Percentiles rank a stretch among this genome's conserved stretches.
Evolutionary conservation across 331 rosid species (phyloP).

Genomic region (Rhamnella rubrinervis): DNA sequence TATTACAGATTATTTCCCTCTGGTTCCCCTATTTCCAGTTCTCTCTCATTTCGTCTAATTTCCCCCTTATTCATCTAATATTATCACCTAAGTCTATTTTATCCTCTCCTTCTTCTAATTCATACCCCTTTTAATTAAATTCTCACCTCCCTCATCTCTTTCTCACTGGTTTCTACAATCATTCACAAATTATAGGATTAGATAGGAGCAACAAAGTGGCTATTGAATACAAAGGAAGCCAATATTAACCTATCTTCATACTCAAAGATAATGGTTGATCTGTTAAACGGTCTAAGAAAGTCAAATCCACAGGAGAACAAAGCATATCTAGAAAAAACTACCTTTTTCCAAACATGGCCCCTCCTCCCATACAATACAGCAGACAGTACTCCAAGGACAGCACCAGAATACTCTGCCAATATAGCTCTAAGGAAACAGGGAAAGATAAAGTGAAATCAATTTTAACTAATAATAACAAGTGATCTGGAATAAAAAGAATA

Average conservation of each 20-base stretch:
- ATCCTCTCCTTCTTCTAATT: no score
- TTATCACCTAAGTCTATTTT: no score
- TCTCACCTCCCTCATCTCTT: no score
- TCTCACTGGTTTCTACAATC: no score
- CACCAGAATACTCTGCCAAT: slow-evolving; percentile 95
- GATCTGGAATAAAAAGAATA: neutral
- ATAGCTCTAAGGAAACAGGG: slow-evolving; percentile 62
- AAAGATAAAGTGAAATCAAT: slow-evolving; percentile 13
- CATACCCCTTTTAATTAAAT: no score
- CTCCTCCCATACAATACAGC: slow-evolving; percentile 83
- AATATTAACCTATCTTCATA: neutral
- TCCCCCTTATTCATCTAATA: no score
- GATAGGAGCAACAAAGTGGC: neutral
- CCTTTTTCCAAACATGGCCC: slow-evolving; percentile 90
- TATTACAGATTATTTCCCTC: no score
- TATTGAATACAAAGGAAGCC: neutral
- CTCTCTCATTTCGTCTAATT: no score
- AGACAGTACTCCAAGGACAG: slow-evolving; percentile 93
- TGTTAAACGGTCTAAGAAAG: slow-evolving; percentile 4
- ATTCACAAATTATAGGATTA: neutral
- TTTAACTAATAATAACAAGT: neutral
- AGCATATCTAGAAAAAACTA: slow-evolving; percentile 29
- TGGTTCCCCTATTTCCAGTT: no score
- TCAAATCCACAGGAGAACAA: slow-evolving; percentile 12
- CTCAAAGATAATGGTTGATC: neutral